Conservation (phyloP, 2,329 filamentous ascomycete species). For the Plectosphaerella plurivora region DNA sequence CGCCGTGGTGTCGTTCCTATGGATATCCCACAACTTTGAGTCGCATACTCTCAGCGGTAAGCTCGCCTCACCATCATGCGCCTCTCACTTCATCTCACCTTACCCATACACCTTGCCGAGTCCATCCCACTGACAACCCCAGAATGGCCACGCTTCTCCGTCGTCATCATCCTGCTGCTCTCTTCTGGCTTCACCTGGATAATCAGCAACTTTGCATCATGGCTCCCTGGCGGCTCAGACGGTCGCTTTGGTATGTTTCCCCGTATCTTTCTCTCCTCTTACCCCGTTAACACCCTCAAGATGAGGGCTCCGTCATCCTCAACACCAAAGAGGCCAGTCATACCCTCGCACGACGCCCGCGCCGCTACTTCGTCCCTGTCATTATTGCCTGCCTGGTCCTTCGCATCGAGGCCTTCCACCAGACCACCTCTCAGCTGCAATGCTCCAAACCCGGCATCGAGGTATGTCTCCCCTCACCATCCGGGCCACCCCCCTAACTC, state of each 20-base stretch:
- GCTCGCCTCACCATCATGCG: constrained; percentile 3
- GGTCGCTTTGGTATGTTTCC: constrained; percentile 23
- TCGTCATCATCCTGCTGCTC: constrained; percentile 40
- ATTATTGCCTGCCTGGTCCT: constrained; percentile 39
- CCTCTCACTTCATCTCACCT: too few species aligned
- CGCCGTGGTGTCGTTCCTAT: constrained; percentile 42
- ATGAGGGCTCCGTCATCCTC: constrained; percentile 4
- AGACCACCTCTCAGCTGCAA: constrained; percentile 41
- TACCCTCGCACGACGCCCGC: constrained; percentile 38
- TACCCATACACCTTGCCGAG: neutral
- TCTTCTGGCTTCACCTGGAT: constrained; percentile 36
- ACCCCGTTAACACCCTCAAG: neutral
- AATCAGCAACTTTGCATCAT: constrained; percentile 36
- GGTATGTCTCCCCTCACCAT: constrained; percentile 21
- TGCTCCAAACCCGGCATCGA: constrained; percentile 47
- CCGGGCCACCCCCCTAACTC: neutral
- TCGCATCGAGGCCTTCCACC: constrained; percentile 43
- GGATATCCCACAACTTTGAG: constrained; percentile 40
- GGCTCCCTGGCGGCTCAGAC: constrained; percentile 38
- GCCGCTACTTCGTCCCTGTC: constrained; percentile 38
- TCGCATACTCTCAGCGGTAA: constrained; percentile 45
- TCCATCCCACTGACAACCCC: constrained; percentile 10
- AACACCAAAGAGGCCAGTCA: neutral
- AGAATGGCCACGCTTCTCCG: constrained; percentile 44
- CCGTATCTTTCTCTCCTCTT: constrained; percentile 9